phyloP scores from a whole-genome alignment of 1,284 basidiomycete genomes.

The Cutaneotrichosporon sp. region DNA sequence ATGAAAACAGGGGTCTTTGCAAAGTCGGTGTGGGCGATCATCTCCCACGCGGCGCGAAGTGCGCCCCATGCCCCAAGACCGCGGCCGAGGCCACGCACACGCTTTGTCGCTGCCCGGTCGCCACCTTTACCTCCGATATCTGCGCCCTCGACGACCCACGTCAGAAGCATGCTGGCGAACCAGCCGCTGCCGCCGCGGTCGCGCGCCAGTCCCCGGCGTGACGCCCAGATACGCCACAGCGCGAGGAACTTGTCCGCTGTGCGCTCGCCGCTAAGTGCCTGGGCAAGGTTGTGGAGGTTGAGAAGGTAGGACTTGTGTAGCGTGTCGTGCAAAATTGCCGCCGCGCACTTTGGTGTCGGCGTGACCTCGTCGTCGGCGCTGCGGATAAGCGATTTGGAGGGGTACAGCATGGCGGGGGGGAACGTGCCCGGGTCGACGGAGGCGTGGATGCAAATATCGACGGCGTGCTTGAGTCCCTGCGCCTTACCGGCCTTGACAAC shows the following conservation, averaged over 20 bases:
- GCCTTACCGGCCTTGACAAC: constrained; percentile 22
- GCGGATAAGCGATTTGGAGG: constrained; percentile 66
- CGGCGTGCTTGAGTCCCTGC: constrained; percentile 62
- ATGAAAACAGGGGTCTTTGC: constrained; percentile 60
- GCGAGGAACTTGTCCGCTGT: constrained; percentile 60
- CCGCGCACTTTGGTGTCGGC: constrained; percentile 75
- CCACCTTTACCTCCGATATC: constrained; percentile 48
- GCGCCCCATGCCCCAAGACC: constrained; percentile 49
- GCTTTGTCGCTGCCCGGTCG: constrained; percentile 26
- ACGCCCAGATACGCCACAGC: constrained; percentile 83
- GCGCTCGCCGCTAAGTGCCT: constrained; percentile 60
- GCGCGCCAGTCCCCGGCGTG: constrained; percentile 67
- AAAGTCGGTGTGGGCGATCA: constrained; percentile 63
- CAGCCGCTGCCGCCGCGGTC: constrained; percentile 59
- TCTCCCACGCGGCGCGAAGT: constrained; percentile 45
- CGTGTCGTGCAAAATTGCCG: constrained; percentile 62
- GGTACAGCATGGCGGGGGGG: constrained; percentile 63
- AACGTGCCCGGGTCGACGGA: constrained; percentile 59
- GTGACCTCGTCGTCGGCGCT: constrained; percentile 21
- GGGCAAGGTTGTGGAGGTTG: constrained; percentile 61
- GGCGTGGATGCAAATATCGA: constrained; percentile 69
- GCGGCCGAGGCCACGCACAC: constrained; percentile 51
- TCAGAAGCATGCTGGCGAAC: constrained; percentile 68
- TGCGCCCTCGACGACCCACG: constrained; percentile 65
- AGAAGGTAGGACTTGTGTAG: constrained; percentile 65